Conservation (phyloP, 2,329 filamentous ascomycete genomes). For the Rachicladosporium sp. region DNA sequence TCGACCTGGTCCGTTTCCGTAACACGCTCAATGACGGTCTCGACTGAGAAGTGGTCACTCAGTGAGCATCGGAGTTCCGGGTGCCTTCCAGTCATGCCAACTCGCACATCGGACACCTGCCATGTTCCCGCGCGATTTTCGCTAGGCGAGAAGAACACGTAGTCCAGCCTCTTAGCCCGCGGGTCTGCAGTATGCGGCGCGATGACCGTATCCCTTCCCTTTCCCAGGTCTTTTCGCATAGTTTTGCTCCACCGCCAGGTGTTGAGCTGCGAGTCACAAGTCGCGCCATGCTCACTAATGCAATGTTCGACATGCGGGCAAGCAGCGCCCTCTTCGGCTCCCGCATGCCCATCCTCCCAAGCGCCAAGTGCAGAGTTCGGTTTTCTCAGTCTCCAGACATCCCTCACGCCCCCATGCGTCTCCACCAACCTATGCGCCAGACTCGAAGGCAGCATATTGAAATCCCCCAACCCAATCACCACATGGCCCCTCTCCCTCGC, state of each 20-base stretch:
- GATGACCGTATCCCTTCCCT: constrained; percentile 52
- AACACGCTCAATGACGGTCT: constrained; percentile 54
- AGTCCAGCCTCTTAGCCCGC: constrained; percentile 78
- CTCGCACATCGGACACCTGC: constrained; percentile 56
- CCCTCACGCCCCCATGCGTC: constrained; percentile 61
- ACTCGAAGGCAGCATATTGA: constrained; percentile 85
- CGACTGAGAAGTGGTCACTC: constrained; percentile 89
- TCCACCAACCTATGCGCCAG: constrained; percentile 75
- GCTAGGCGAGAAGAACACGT: constrained; percentile 62
- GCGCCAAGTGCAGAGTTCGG: constrained; percentile 73
- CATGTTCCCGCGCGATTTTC: constrained; percentile 33
- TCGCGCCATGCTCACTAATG: constrained; percentile 67
- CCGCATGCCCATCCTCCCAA: constrained; percentile 40
- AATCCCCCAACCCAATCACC: constrained; percentile 79
- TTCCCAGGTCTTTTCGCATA: constrained; percentile 56
- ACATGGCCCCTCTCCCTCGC: constrained; percentile 71
- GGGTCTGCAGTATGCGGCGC: constrained; percentile 56
- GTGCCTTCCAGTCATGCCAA: constrained; percentile 73
- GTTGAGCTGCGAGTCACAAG: constrained; percentile 75
- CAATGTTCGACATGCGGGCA: constrained; percentile 70
- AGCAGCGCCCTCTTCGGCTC: constrained; percentile 51
- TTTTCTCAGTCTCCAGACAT: constrained; percentile 75
- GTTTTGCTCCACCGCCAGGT: constrained; percentile 82
- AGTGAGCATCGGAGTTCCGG: constrained; percentile 71
- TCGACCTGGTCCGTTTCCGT: no score